Evolutionary conservation across 1,284 basidiomycete genomes (phyloP), one percentile per base, ranked within the genome.

Genomic region (Pseudozyma thailandica): DNA sequence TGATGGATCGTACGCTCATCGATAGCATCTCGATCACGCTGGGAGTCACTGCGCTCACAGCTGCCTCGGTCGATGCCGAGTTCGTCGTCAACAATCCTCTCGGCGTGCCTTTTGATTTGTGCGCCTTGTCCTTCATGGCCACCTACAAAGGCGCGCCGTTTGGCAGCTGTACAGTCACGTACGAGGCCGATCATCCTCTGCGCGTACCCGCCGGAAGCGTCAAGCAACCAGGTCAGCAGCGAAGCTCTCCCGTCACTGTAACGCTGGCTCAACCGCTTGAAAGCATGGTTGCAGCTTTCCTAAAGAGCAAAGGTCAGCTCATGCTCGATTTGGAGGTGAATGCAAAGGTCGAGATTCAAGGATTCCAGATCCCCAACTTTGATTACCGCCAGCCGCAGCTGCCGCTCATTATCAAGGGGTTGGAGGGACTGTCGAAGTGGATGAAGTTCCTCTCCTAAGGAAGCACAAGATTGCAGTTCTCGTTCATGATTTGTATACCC

Each of bases 61-160:
- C 72, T 8, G 57, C 65, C 6, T 66, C 70, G 23, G 68, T 77
- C 10, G 70, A 75, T 16, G 71, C 73, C 16, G 55, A 59, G 18
- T 79, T 75, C 25, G 66, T 73, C 15, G 60, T 79, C 43, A 73
- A 66, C 51, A 79, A 79, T 41, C 77, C 77, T 18, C 50, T 79
- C 1, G 69, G 56, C 10, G 74, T 79, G 6, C 55, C 64, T 4
- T 75, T 79, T 39, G 66, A 77, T 44, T 51, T 79, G 27, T 45
- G 52, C 39, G 53, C 65, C 41, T 59, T 79, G 50, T 58, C 59
- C 6, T 77, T 79, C 51, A 61, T 62, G 43, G 77, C 77, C 4
- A 63, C 47, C 5, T 73, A 77, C 66, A 50, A 62, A 41, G 70
- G 69, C 47, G 38, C 58, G 47, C 73, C 75, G 0, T 79, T 79